These are phyloP conservation scores for Fistulina hepatica DNA, from an alignment of 1,284 basidiomycete genomes.

Conservation along the genomic window DNA sequence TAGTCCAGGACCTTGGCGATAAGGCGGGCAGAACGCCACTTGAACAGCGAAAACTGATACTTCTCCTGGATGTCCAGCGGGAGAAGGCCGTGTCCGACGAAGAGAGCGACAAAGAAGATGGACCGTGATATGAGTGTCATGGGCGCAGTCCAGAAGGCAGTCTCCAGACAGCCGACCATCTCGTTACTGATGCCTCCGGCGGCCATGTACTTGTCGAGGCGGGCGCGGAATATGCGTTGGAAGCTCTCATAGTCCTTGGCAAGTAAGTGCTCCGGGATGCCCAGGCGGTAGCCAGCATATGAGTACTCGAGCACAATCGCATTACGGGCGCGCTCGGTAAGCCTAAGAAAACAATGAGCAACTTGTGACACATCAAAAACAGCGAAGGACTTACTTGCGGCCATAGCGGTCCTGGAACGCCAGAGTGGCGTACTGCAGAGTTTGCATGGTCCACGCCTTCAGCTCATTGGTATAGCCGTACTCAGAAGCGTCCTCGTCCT, in stretches of 20 bases:
- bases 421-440: slow-evolving; percentile 10
- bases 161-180: slow-evolving; percentile 9
- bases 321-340: slow-evolving; percentile 8
- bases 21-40: slow-evolving; percentile 5
- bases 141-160: slow-evolving; percentile 4
- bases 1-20: slow-evolving; percentile 7
- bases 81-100: slow-evolving; percentile 10
- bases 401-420: slow-evolving; percentile 10
- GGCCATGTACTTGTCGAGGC: slow-evolving; percentile 8
- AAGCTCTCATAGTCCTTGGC: slow-evolving; percentile 9
- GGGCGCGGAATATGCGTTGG: slow-evolving; percentile 8
- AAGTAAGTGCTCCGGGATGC: slow-evolving; percentile 9
- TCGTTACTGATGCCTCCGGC: slow-evolving; percentile 4
- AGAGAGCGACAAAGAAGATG: slow-evolving; percentile 5
- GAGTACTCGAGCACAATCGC: slow-evolving; percentile 11
- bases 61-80: slow-evolving; percentile 9
- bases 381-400: not conserved
- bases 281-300: slow-evolving; percentile 9
- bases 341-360: not conserved
- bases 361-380: not conserved
- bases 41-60: slow-evolving; percentile 6
- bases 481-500: slow-evolving; percentile 6
- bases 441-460: slow-evolving; percentile 11
- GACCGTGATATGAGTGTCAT: slow-evolving; percentile 7
- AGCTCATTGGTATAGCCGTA: slow-evolving; percentile 11